Evolutionary conservation across 768 basidiomycete species (phyloP).

Genomic region (Leucocoprinus sp.): DNA sequence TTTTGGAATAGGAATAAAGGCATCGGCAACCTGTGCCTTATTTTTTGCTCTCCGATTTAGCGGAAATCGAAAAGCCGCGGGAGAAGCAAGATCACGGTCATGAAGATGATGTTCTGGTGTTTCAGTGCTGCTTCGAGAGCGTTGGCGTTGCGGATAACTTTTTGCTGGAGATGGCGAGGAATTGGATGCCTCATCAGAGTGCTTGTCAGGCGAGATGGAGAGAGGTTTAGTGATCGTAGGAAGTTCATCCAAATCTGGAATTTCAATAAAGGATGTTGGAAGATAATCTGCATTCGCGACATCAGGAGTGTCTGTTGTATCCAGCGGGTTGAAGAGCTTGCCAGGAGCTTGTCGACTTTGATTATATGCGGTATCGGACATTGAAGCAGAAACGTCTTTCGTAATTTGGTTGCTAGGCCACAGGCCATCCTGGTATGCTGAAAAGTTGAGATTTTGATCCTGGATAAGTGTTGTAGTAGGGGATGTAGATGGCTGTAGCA

Average conservation of each 20-base stretch:
- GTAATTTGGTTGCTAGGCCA: background rate
- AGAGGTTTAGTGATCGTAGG: background rate
- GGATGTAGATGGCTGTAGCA: conserved; percentile 1
- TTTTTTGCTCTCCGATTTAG: conserved; percentile 6
- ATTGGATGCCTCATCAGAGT: background rate
- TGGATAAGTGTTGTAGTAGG: conserved; percentile 1
- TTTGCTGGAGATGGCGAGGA: background rate
- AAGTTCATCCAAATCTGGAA: background rate
- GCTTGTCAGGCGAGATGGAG: background rate
- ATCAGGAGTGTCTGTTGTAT: background rate
- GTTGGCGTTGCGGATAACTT: conserved; percentile 12
- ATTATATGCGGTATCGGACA: background rate
- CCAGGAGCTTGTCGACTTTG: background rate
- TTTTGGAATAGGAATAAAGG: background rate
- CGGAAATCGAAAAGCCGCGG: conserved; percentile 37
- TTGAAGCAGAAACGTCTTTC: background rate
- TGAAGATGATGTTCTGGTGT: conserved; percentile 18
- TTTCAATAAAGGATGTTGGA: background rate
- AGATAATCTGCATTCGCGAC: background rate
- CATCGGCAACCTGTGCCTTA: background rate
- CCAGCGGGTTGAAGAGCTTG: background rate
- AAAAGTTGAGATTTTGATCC: conserved; percentile 3
- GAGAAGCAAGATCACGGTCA: conserved; percentile 25
- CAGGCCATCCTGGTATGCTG: background rate
- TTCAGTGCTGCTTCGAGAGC: conserved; percentile 9